A percentile compares a stretch with the other conserved stretches of the same genome.
phyloP scores from a whole-genome alignment of 331 rosid species.

The Pyrus hybrid region DNA sequence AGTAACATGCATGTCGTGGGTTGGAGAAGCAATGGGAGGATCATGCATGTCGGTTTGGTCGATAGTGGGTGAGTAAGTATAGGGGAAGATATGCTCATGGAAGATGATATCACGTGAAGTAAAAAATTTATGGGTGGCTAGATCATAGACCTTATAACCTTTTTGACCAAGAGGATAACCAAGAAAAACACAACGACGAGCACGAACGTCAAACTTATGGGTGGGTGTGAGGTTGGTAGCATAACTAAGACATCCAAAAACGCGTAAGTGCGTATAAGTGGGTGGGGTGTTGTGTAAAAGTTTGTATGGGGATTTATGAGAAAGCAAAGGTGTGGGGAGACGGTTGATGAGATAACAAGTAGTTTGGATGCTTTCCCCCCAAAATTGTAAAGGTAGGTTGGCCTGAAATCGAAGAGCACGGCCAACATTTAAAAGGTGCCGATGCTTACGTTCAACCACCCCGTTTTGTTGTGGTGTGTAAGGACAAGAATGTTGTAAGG shows the following conservation, averaged over 20 bases:
- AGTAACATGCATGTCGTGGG: too few species aligned
- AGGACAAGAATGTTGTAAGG: not conserved
- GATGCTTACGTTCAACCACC: not conserved
- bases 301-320: not conserved
- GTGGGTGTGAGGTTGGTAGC: not conserved
- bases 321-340: not conserved
- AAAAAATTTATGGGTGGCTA: not conserved
- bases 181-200: not conserved
- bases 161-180: not conserved
- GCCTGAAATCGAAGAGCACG: not conserved
- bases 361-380: not conserved
- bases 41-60: too few species aligned
- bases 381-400: not conserved
- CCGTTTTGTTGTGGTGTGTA: not conserved
- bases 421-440: not conserved
- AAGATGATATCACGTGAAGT: not conserved
- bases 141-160: not conserved
- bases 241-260: not conserved
- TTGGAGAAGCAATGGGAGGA: too few species aligned
- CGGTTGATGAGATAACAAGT: not conserved
- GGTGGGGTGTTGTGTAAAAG: not conserved
- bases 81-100: not conserved
- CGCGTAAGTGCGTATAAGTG: not conserved
- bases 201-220: not conserved
- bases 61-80: too few species aligned